These are phyloP conservation scores for Podaxis carcinomalis DNA, from an alignment of 768 basidiomycete genomes.

Conservation along the genomic window DNA sequence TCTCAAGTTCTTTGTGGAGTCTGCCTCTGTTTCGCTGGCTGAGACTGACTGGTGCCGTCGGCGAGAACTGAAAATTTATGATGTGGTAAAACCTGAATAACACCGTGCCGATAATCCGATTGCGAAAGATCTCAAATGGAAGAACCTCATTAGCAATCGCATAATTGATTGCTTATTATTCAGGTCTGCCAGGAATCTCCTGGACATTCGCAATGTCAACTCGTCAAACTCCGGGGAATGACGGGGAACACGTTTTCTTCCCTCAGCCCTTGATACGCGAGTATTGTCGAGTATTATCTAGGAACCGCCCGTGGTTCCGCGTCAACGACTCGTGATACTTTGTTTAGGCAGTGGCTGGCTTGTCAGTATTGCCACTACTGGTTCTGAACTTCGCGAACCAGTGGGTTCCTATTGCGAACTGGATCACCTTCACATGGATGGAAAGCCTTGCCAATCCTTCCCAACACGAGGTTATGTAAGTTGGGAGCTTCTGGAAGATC, in stretches of 20 bases:
- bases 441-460: not conserved
- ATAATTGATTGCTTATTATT: not conserved
- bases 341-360: not conserved
- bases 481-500: not conserved
- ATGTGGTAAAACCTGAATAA: too few relatives aligned
- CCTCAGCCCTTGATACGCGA: not conserved
- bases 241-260: not conserved
- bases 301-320: not conserved
- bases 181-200: not conserved
- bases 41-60: not conserved
- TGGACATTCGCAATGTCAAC: not conserved
- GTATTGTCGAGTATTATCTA: not conserved
- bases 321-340: not conserved
- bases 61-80: too few relatives aligned
- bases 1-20: not conserved
- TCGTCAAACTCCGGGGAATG: not conserved
- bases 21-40: not conserved
- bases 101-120: not conserved
- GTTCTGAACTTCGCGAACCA: not conserved
- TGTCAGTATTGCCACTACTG: not conserved
- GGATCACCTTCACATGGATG: not conserved
- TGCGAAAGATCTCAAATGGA: not conserved
- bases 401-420: not conserved
- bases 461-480: not conserved
- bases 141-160: not conserved